Evolutionary conservation across 2,329 filamentous ascomycete species (phyloP), one percentile per base, ranked within the genome.

Genomic region (Xylaria sp.): DNA sequence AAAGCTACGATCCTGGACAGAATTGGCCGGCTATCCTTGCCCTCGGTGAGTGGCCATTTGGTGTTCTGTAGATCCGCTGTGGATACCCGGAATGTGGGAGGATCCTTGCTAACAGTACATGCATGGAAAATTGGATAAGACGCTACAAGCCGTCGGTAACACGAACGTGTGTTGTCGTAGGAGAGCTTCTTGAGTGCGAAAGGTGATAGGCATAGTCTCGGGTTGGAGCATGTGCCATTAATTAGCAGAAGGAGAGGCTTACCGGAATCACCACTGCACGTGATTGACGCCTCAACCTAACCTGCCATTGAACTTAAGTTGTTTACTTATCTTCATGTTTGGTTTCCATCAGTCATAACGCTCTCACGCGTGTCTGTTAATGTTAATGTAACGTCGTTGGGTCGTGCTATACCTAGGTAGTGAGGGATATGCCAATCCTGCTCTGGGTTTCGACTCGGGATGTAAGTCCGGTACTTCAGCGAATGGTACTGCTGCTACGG

Each of bases 31-130:
- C 28, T 55, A 32, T 66, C 56, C 64, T 59, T 56, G 64, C 46
- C 65, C 52, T 69, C 67, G 69, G 69, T 65, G 63, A 70, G 63
- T 70, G 66, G 63, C 66, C 62, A 67, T 69, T 70, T 69, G 68
- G 69, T 65, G 71, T 66, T 62, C 57, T 67, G 58, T 60, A 72
- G 70, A 70, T 72, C 64, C 58, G 46, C 65, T 73, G 72, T 70
- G 68, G 65, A 58, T 68, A 74, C 69, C 74, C 74, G 73, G 72
- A 71, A 75, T 68, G 70, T 77, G 73, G 76, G 74, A 75, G 71
- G 62, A 68, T n/a, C 67, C 68, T 71, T 68, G 72, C 46, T 69
- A 66, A 74, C 63, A 66, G 69, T 55, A 69, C 70, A 63, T 54
- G 57, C 50, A 59, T 74, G 74, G 73, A 64, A 69, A 65, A 71